Evolutionary conservation across 164 flowering plant species (phyloP).

Genomic region (Akebia trifoliata): DNA sequence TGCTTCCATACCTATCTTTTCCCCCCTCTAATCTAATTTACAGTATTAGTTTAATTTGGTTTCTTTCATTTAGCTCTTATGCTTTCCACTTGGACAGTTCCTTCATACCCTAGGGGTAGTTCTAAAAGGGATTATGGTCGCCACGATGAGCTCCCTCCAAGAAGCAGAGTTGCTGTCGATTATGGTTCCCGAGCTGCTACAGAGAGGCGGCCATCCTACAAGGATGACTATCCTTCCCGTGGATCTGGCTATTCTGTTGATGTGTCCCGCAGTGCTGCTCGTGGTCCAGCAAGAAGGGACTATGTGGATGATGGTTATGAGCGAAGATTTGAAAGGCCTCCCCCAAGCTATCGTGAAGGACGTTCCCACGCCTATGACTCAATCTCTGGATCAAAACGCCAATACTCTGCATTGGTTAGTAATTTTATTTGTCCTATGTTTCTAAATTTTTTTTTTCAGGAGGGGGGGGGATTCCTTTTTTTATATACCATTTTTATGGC

Average conservation of each 20-base stretch:
- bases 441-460: not conserved
- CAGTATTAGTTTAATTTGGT: not conserved
- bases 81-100: constrained; percentile 42
- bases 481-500: too few species aligned
- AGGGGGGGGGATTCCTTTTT: too few species aligned
- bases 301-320: constrained; percentile 79
- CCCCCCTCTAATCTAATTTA: not conserved
- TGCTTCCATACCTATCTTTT: not conserved
- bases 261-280: constrained; percentile 51
- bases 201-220: constrained; percentile 66
- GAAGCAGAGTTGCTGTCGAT: constrained; percentile 64
- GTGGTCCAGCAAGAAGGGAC: constrained; percentile 54
- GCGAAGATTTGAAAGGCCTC: constrained; percentile 76
- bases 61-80: not conserved
- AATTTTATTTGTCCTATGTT: not conserved
- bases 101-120: constrained; percentile 73
- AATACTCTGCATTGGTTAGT: constrained; percentile 73
- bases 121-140: constrained; percentile 73
- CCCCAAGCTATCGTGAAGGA: constrained; percentile 71
- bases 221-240: constrained; percentile 69
- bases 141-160: constrained; percentile 65
- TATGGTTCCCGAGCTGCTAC: constrained; percentile 55
- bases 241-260: constrained; percentile 57
- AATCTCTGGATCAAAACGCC: constrained; percentile 84
- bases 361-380: constrained; percentile 77